Evolutionary conservation across 106 monocot species (phyloP).

Genomic region (Phalaenopsis aphrodite): DNA sequence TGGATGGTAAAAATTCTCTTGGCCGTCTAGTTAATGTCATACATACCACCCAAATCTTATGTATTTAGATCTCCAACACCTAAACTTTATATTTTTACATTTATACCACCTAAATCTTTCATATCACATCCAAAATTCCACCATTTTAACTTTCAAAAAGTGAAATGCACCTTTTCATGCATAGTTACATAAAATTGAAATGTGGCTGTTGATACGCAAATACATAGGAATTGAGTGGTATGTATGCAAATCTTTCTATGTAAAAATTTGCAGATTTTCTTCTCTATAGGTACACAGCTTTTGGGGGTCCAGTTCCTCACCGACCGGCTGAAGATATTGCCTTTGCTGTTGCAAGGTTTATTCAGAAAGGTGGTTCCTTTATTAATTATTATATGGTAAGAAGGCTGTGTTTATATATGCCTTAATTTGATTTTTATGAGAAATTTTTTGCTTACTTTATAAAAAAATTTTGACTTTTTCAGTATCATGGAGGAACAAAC

Average conservation of each 20-base stretch:
- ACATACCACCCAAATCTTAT: too few relatives aligned
- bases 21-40: neutral
- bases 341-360: constrained; percentile 77
- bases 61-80: too few relatives aligned
- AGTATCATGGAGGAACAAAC: constrained; percentile 32
- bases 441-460: neutral
- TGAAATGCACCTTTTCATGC: too few relatives aligned
- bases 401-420: neutral
- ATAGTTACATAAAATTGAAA: too few relatives aligned
- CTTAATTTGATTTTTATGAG: neutral
- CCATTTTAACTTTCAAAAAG: too few relatives aligned
- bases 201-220: too few relatives aligned
- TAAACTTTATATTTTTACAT: too few relatives aligned
- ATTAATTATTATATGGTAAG: constrained; percentile 94
- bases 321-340: constrained; percentile 84
- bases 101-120: too few relatives aligned
- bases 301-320: constrained; percentile 73
- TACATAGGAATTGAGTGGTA: too few relatives aligned
- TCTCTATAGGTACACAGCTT: constrained; percentile 57
- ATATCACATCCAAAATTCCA: too few relatives aligned
- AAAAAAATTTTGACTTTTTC: neutral
- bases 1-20: constrained; percentile 48
- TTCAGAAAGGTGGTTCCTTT: constrained; percentile 89
- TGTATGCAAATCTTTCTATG: neutral
- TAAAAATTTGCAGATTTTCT: neutral